Base-by-base conservation (phyloP, 176 grass and related monocot species). In the Triticum aestivum region DNA sequence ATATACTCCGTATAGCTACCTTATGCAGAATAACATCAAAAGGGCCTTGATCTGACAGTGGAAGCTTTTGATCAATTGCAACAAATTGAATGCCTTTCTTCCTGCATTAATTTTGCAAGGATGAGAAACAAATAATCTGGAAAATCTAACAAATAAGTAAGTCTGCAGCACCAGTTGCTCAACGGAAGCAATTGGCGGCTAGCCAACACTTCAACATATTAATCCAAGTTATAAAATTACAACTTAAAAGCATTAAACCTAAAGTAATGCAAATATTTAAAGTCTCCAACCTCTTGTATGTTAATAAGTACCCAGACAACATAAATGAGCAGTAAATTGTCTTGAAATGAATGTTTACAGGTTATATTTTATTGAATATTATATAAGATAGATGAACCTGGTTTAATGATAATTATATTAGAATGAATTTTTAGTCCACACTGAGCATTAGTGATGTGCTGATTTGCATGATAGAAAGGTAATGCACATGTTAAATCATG, bases 1-100 rank as follows among this genome's bases (percentile, higher is more conserved):
- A 89, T 34, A 78, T 72, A 62, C 3, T 84, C 44, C 34, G 56
- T 65, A 37, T 65, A 37, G 17, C 82, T 79, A 78, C 97, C 97
- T 99, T 99, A 77, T 99, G 97, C 79, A 99, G 87, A 90, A 99
- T 82, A 83, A 99, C 87, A 68, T 99, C 94, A 86, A 99, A 99
- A 82, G 97, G 97, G 38, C 97, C 97, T 99, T 99, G 97, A 51
- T 99, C 90, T 33, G 90, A 88, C 59, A 99, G 81, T 21, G 94
- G 85, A 3, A 80, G 83, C 56, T 84, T 92, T 18, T 90, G 89
- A 87, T 99, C 97, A 81, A 99, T 96, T 79, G 92, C 82, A 81
- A 99, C 94, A 89, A 99, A 99, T 14, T 82, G 71, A 90, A 99
- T 96, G 68, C 97, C 97, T 62, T 96, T 96, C 86, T 92, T 99